Base-by-base conservation (phyloP, 2,329 filamentous ascomycete species). In the Xylariaceae sp. region DNA sequence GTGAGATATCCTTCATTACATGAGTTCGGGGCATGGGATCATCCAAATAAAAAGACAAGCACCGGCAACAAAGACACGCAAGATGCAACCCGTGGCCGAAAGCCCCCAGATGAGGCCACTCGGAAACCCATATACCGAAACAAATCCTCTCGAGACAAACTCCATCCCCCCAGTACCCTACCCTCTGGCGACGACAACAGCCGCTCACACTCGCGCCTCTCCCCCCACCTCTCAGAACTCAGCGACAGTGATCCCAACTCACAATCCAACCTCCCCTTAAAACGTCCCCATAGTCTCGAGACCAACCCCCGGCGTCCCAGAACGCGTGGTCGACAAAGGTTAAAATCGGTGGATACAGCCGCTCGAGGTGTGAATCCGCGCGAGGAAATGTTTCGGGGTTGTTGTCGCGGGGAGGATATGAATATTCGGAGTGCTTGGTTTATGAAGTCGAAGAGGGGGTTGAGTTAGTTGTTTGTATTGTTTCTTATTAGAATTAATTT, bases 381-480 rank as follows among this genome's bases (percentile, higher is more conserved):
- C 23, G 58, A 56, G 13, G 30, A 59, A 7, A 3, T 61, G 15
- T 63, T 63, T n/a, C 53, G 44, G 30, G 23, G 4, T 3, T 52
- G 4, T 7, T 52, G 34, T 6, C 47, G 57, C 30, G 59, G 42
- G 13, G 42, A 53, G 5, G 56, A 61, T 4, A 44, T 63, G n/a
- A 35, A 58, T 13, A 63, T 61, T 8, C 61, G 48, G 48, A 51
- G 56, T 10, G 47, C 39, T 18, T 61, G 58, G 58, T 63, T 63
- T 15, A 63, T 44, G 44, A 42, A 18, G 7, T 57, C 55, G 0
- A 62, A 60, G 55, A 23, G 58, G 11, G 49, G 60, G 4, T 7
- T 51, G 4, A 52, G 52, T 7, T 60, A 60, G 39, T 15, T 50
- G n/a, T 11, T 50, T 17, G 17, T 34, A 7, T 35, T 8, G 11